Conservation (phyloP, 805 yeast species). For the Barnettozyma wickerhamii region DNA sequence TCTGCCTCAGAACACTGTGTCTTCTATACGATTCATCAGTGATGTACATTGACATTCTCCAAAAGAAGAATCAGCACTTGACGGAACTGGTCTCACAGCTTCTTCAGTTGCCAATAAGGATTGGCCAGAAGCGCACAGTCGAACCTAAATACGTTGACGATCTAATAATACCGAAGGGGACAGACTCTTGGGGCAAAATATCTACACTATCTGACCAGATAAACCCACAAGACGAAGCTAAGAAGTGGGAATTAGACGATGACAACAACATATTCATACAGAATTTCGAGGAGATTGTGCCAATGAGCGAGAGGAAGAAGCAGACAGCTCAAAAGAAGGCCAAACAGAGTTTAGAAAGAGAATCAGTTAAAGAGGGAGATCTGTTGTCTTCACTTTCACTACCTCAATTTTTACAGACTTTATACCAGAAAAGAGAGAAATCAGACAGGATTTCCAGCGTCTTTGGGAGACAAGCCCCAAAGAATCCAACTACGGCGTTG, state of each 20-base stretch:
- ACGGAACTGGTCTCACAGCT: conserved; percentile 9
- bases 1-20: conserved; percentile 25
- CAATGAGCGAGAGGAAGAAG: not conserved
- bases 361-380: not conserved
- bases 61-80: conserved; percentile 1
- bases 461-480: not conserved
- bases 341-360: not conserved
- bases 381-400: not conserved
- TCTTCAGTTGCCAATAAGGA: conserved; percentile 5
- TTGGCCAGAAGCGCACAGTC: not conserved
- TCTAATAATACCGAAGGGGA: conserved; percentile 40
- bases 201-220: conserved; percentile 32
- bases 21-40: conserved; percentile 9
- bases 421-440: conserved; percentile 6
- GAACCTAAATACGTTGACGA: conserved; percentile 15
- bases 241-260: conserved; percentile 26
- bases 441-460: conserved; percentile 3
- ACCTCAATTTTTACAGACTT: conserved; percentile 1
- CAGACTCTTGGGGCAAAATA: conserved; percentile 53
- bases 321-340: not conserved
- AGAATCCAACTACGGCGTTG: no score
- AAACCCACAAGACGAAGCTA: conserved; percentile 21
- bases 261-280: conserved; percentile 14
- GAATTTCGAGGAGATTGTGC: conserved; percentile 19
- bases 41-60: conserved; percentile 8